Evolutionary conservation across 202 grass and related monocot species (phyloP).

Genomic region (Setaria italica): DNA sequence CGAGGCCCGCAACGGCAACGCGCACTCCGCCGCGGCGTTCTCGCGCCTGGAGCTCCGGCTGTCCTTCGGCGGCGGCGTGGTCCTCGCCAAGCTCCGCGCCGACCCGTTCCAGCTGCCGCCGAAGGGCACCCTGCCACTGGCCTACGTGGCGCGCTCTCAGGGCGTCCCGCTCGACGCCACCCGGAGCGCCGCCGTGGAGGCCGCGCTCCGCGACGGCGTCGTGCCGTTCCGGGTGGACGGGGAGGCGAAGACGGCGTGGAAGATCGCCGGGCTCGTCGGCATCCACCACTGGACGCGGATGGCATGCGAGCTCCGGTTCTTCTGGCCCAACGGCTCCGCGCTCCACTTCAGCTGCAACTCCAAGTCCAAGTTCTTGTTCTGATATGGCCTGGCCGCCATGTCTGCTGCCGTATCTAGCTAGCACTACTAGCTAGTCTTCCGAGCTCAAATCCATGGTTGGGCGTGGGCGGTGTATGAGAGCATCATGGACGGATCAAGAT

Average conservation of each 20-base stretch:
- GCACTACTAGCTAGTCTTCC: background rate
- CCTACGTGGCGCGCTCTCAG: slow-evolving; percentile 53
- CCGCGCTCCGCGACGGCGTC: slow-evolving; percentile 46
- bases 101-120: slow-evolving; percentile 46
- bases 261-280: slow-evolving; percentile 40
- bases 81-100: slow-evolving; percentile 58
- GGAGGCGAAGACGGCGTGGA: slow-evolving; percentile 57
- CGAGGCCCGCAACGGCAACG: slow-evolving; percentile 61
- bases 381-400: background rate
- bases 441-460: slow-evolving; percentile 17
- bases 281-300: slow-evolving; percentile 54
- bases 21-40: slow-evolving; percentile 46
- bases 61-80: slow-evolving; percentile 33
- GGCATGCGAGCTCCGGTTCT: slow-evolving; percentile 58
- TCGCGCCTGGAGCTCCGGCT: slow-evolving; percentile 51
- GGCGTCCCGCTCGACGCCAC: slow-evolving; percentile 45
- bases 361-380: slow-evolving; percentile 46
- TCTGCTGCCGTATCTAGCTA: background rate
- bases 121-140: slow-evolving; percentile 48
- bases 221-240: slow-evolving; percentile 67
- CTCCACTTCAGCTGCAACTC: slow-evolving; percentile 55
- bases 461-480: background rate
- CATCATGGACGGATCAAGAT: slow-evolving; percentile 20
- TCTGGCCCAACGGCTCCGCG: slow-evolving; percentile 55
- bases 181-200: slow-evolving; percentile 54